A percentile compares a stretch with the other conserved stretches of the same genome.
Evolutionary conservation across 345 rosid species (phyloP).

Genomic region (Linum lewisii): DNA sequence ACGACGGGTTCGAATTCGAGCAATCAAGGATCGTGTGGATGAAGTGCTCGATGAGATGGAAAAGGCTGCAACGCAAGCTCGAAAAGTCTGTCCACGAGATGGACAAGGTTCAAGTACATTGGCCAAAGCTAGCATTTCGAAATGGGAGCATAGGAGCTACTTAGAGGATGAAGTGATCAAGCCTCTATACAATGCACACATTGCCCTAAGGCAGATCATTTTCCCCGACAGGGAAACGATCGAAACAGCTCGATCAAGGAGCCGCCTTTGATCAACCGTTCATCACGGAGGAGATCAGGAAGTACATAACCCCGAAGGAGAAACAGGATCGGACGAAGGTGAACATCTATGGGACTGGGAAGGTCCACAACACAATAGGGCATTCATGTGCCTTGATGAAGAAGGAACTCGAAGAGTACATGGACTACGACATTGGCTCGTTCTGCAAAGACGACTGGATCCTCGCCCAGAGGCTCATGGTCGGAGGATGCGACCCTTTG

Average conservation of each 20-base stretch:
- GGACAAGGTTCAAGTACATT: too few relatives aligned
- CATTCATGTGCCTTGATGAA: conserved; percentile 67
- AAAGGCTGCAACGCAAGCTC: conserved; percentile 50
- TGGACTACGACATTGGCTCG: conserved; percentile 84
- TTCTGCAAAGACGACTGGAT: conserved; percentile 82
- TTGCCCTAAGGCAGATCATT: conserved; percentile 57
- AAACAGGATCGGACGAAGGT: conserved; percentile 39
- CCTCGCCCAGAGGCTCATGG: conserved; percentile 64
- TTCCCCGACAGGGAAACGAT: conserved; percentile 42
- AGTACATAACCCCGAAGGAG: conserved; percentile 61
- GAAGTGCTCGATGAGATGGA: conserved; percentile 51
- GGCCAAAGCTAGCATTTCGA: conserved; percentile 30
- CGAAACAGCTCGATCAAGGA: conserved; percentile 37
- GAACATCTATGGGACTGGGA: conserved; percentile 65
- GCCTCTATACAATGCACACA: conserved; percentile 58
- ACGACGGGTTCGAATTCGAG: conserved; percentile 38
- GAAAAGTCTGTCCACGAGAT: too few relatives aligned
- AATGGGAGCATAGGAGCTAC: conserved; percentile 41
- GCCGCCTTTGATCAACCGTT: conserved; percentile 69
- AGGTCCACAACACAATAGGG: conserved; percentile 58
- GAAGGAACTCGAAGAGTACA: conserved; percentile 65
- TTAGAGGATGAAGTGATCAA: conserved; percentile 63
- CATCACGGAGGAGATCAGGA: conserved; percentile 58
- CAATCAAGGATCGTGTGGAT: conserved; percentile 34
- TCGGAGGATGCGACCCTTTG: conserved; percentile 68